Evolutionary conservation across 306 rosid genomes (phyloP).

Genomic region (Comarum palustre): DNA sequence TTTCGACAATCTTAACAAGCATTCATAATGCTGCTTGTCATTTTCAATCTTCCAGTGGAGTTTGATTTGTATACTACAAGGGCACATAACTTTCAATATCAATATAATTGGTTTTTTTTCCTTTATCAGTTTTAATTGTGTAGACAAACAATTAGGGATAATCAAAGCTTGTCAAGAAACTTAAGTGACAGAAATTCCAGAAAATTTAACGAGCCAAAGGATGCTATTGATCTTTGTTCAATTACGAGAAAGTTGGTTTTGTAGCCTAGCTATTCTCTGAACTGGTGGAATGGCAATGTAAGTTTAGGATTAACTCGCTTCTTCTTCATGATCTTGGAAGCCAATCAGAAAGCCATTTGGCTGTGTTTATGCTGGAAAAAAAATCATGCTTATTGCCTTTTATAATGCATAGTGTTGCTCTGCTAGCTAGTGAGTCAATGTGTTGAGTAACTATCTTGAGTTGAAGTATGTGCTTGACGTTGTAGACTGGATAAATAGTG

Average conservation of each 20-base stretch:
- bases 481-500: not conserved
- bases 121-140: not conserved
- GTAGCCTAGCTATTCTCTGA: not conserved
- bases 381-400: not conserved
- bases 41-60: not conserved
- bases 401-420: not conserved
- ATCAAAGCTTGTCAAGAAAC: not conserved
- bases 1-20: not conserved
- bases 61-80: not conserved
- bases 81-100: not conserved
- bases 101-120: not conserved
- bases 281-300: not conserved
- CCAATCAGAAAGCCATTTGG: not conserved
- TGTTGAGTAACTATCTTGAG: not conserved
- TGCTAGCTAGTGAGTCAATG: not conserved
- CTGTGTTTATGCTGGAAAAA: not conserved
- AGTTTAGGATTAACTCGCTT: not conserved
- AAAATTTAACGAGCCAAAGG: not conserved
- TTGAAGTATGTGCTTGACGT: not conserved
- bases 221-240: not conserved
- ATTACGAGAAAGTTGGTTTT: not conserved
- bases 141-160: not conserved
- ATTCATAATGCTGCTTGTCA: not conserved
- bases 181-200: not conserved
- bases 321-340: not conserved